Conservation (phyloP, 768 basidiomycete genomes). For the Lactarius hatsudake region DNA sequence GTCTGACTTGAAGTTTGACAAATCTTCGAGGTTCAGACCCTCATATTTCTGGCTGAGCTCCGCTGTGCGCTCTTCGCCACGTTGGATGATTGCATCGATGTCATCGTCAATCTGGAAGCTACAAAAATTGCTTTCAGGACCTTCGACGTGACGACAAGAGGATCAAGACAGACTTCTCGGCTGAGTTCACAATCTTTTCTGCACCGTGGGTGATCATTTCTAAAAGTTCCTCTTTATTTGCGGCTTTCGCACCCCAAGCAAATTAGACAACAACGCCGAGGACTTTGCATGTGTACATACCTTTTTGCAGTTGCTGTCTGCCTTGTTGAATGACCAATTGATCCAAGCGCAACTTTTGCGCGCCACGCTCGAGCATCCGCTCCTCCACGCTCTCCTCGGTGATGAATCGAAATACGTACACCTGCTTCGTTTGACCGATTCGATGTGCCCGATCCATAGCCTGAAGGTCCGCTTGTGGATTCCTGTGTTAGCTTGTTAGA, state of each 20-base stretch:
- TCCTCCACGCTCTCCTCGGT: slow-evolving; percentile 96
- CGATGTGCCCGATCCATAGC: slow-evolving; percentile 98
- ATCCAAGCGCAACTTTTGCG: slow-evolving; percentile 91
- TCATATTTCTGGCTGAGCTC: slow-evolving; percentile 92
- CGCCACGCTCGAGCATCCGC: slow-evolving; percentile 90
- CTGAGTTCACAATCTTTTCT: slow-evolving; percentile 88
- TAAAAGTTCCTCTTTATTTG: slow-evolving; percentile 91
- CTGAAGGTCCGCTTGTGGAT: slow-evolving; percentile 97
- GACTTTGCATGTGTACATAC: slow-evolving; percentile 37
- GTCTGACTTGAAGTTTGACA: slow-evolving; percentile 96
- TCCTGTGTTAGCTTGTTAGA: slow-evolving; percentile 48
- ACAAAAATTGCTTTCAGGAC: slow-evolving; percentile 7
- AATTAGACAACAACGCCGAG: not conserved
- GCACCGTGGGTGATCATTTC: slow-evolving; percentile 99
- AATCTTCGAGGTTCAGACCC: slow-evolving; percentile 86
- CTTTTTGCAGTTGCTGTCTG: slow-evolving; percentile 75
- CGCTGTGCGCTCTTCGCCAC: slow-evolving; percentile 86
- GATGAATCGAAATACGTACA: slow-evolving; percentile 95
- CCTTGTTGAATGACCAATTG: slow-evolving; percentile 98
- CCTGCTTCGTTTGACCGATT: slow-evolving; percentile 96
- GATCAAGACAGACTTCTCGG: slow-evolving; percentile 55
- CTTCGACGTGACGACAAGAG: not conserved
- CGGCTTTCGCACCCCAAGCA: slow-evolving; percentile 46
- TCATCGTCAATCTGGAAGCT: slow-evolving; percentile 82
- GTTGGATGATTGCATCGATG: slow-evolving; percentile 89